Base-by-base conservation (phyloP, 176 grass and related monocot genomes). In the Aegilops longissima region DNA sequence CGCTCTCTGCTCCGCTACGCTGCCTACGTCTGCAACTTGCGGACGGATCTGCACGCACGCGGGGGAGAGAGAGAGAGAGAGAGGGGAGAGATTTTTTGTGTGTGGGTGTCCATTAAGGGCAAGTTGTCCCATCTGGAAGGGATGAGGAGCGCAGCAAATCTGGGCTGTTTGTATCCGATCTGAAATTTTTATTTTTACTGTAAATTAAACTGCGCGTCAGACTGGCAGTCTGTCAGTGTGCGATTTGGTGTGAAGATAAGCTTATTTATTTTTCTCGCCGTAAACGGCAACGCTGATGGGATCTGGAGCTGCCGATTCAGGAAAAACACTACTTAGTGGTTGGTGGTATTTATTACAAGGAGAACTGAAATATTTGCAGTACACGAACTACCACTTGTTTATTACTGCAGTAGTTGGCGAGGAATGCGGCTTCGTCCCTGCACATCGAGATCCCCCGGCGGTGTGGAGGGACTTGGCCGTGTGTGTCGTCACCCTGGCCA, bases 1-100 rank as follows among this genome's bases (percentile, higher is more conserved):
- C 36, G 16, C 4, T 51, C 72, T 49, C 47, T 14, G 47, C 47
- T 51, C 47, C 5, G 47, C 51, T 16, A 5, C 13, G 33, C 70
- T 21, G 49, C 49, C 49, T 20, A 21, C 16, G 56, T 0, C 45
- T 69, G 52, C 73, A 66, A 83, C 73, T 83, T 83, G 84, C 79
- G 38, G n/a, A 86, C 65, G 12, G 38, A 52, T 18, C 68, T 72
- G 38, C 4, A 64, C 61, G 25, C 36, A 23, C 27, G 12, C 4
- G 74, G 31, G 9, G 12, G 39, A 44, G 42, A 42, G 21, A 64
- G 6, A 61, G 21, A 64, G 6, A 61, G 75, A 69, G 8, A 7
- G 34, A 39, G 8, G 31, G 6, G 5, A 3, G 27, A 29, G 24
- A 21, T 70, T 20, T n/a, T 71, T 2, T 23, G 0, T 44, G 40